Base-by-base conservation (phyloP, 2,329 filamentous ascomycete species). In the Claviceps pazoutovae region DNA sequence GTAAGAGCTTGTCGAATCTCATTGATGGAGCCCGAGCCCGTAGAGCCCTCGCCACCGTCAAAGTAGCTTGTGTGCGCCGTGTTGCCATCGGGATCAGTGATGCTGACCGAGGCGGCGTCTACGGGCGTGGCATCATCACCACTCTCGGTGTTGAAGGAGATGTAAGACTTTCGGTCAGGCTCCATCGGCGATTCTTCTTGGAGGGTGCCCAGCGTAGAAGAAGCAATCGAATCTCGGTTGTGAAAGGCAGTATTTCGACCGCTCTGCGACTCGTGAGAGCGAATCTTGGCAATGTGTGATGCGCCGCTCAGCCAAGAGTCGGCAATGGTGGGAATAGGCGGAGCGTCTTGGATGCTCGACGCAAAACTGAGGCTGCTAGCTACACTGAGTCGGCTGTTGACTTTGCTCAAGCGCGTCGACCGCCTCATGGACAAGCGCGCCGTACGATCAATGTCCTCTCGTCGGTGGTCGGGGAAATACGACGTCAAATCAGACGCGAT, bases 401-500 rank as follows among this genome's bases (percentile, higher is more conserved):
- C 88, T 65, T 88, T 87, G 71, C 91, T 97, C 56, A 97, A 75
- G 50, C 93, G 85, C 50, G 87, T 88, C 42, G 91, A 97, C 59
- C 93, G 80, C 59, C 91, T 81, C 67, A 96, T 85, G 0, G 91
- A 96, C 68, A 96, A 80, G 48, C 93, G 86, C 56, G 95, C 90
- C 0, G 93, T 97, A 59, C 89, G 86, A 66, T 97, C 93, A 64
- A 98, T 96, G 60, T 95, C 88, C 64, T 95, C 90, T 52, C 88
- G 83, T 48, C 90, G 83, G 61, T 97, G 91, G 62, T 95, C 89
- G 0, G 93, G 93, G 75, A 98, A 98, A 73, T 97, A 98, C 0
- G 90, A 95, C 1, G 88, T 93, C 54, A 98, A 74, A 64, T 98
- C 93, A 21, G 93, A 95, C 26, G 91, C 91, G 63, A 98, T 98